Evolutionary conservation across 352 stramenopile species (phyloP).

Genomic region (Aphanomyces cochlioides): DNA sequence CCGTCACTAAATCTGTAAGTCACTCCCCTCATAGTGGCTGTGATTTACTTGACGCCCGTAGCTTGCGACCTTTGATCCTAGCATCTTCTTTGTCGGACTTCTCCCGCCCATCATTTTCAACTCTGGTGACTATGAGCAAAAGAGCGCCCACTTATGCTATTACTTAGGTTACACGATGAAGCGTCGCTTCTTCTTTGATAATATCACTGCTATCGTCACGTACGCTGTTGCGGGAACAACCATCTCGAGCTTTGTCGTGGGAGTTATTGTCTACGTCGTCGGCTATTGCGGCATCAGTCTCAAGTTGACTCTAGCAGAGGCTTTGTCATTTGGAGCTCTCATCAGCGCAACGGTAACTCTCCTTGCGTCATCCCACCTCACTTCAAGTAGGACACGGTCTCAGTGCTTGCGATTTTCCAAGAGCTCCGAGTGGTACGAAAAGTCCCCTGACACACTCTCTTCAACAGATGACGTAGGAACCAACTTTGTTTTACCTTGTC

Average conservation of each 20-base stretch:
- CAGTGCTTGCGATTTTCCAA: conserved; percentile 89
- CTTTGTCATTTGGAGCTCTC: conserved; percentile 87
- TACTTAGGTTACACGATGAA: conserved; percentile 81
- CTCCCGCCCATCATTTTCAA: conserved; percentile 95
- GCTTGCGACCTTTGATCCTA: conserved; percentile 73
- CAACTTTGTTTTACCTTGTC: conserved; percentile 92
- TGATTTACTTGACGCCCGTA: background rate
- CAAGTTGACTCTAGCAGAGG: conserved; percentile 82
- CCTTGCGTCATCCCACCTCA: background rate
- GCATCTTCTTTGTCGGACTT: conserved; percentile 91
- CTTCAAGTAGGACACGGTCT: conserved; percentile 80
- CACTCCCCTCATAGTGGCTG: background rate
- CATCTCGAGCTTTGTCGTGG: conserved; percentile 85
- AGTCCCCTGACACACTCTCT: conserved; percentile 1
- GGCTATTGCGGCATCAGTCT: conserved; percentile 62
- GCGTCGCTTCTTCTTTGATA: conserved; percentile 89
- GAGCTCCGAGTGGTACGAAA: conserved; percentile 55
- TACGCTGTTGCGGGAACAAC: conserved; percentile 89
- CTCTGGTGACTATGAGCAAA: conserved; percentile 42
- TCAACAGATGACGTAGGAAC: conserved; percentile 47
- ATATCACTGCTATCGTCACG: conserved; percentile 86
- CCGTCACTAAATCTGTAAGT: conserved; percentile 25
- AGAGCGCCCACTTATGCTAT: background rate
- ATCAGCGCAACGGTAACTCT: conserved; percentile 78
- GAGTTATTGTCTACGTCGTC: conserved; percentile 64